Base-by-base conservation (phyloP, 2,329 filamentous ascomycete genomes). In the Blastomyces gilchristii region DNA sequence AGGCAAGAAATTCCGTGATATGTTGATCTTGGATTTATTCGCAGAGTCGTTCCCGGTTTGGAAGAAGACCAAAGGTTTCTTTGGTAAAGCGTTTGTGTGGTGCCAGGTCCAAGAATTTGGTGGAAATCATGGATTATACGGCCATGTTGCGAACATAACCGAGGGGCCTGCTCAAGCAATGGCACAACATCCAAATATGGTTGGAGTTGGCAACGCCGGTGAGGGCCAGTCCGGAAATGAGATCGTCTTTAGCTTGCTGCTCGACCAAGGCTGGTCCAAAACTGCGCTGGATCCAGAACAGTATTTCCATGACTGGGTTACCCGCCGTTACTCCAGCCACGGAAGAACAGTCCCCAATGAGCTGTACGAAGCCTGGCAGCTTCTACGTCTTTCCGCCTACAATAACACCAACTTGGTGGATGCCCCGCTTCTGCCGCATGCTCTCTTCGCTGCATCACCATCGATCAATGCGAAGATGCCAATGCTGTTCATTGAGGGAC, bases 71-170 rank as follows among this genome's bases (percentile, higher is more conserved):
- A 74, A 79, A 18, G 78, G 76, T 0, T 83, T 81, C 68, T 79
- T 76, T 63, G 80, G 80, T 22, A 82, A 82, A 66, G 77, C 79
- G 0, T 83, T 81, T 80, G 77, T 83, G 45, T 83, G 81, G 81
- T 82, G 80, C 66, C 72, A 82, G 66, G 69, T 83, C 7, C 81
- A 82, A 65, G 75, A 77, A 64, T 83, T 79, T 63, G 81, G 81
- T 6, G 79, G 77, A 18, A 81, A 78, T 66, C 75, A 77, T 72
- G 80, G 79, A 0, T 65, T 82, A 1, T 82, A 82, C 64, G 81
- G 80, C 1, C 80, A 82, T 64, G 73, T 82, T 18, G 69, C 75
- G 62, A 82, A 81, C 49, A 66, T 82, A 7, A 83, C 80, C 0
- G 45, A 47, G 18, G 45, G 45, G 22, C 45, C 45, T 6, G 45